phyloP scores from a whole-genome alignment of 2,329 filamentous ascomycete genomes.

The Claviceps fusiformis region DNA sequence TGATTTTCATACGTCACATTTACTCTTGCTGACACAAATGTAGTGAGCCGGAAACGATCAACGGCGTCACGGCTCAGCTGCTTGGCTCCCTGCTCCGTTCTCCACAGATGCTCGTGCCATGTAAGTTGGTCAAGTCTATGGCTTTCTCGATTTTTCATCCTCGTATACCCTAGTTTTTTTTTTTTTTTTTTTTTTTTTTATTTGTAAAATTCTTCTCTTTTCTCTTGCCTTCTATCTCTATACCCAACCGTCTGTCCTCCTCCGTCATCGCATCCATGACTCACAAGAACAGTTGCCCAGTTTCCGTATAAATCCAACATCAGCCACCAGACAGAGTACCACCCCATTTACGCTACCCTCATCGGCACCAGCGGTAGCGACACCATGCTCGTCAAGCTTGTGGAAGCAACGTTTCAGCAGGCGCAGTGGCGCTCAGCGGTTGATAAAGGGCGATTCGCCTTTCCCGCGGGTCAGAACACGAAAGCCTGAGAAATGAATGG shows the following conservation, averaged over 20 bases:
- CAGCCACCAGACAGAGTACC: constrained; percentile 15
- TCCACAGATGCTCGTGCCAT: constrained; percentile 21
- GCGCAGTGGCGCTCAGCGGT: constrained; percentile 17
- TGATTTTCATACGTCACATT: neutral
- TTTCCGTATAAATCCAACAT: constrained; percentile 17
- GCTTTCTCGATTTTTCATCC: neutral
- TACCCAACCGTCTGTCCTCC: no score
- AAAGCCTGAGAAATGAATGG: neutral
- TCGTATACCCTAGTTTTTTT: neutral
- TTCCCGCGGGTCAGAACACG: constrained; percentile 11
- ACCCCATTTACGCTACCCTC: constrained; percentile 18
- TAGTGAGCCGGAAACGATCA: constrained; percentile 5
- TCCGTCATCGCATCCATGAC: neutral
- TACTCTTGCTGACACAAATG: neutral
- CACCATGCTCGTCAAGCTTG: constrained; percentile 13
- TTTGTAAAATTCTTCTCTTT: no score
- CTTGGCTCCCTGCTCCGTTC: constrained; percentile 17
- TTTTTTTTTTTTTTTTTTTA: neutral
- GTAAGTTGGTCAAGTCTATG: constrained; percentile 13
- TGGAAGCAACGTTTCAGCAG: constrained; percentile 15
- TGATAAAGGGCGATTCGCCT: constrained; percentile 15
- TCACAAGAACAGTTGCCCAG: constrained; percentile 15
- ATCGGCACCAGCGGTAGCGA: constrained; percentile 16
- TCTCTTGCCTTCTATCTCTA: no score
- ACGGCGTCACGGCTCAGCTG: constrained; percentile 14